phyloP scores from a whole-genome alignment of 2,329 filamentous ascomycete species.

The Hymenoscyphus albidus region DNA sequence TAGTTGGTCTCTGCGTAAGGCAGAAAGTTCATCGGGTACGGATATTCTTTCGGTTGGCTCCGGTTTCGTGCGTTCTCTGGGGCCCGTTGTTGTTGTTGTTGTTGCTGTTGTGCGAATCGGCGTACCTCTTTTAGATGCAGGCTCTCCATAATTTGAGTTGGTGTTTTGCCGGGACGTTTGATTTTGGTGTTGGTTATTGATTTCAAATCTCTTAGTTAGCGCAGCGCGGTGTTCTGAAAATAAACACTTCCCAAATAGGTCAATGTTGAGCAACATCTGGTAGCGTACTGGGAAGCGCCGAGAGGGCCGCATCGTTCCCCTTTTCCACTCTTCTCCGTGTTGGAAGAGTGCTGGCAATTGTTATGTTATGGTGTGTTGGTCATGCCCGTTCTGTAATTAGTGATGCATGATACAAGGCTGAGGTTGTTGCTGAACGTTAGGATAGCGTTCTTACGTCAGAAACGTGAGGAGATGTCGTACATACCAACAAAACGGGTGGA shows the following conservation, averaged over 20 bases:
- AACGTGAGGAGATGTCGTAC: conserved; percentile 1
- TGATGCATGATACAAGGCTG: background rate
- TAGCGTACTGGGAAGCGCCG: background rate
- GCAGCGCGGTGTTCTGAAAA: background rate
- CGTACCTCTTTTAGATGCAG: background rate
- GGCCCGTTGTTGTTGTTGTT: background rate
- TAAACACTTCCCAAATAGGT: background rate
- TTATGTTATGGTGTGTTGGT: background rate
- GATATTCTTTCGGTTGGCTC: background rate
- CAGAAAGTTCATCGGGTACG: background rate
- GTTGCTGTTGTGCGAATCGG: background rate
- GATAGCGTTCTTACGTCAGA: conserved; percentile 6
- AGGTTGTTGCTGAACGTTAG: background rate
- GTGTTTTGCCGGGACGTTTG: background rate
- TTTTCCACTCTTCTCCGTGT: background rate
- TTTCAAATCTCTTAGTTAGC: background rate
- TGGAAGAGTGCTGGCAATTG: background rate
- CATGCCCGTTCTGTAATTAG: background rate
- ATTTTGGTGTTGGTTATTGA: background rate
- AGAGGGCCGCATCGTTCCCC: background rate
- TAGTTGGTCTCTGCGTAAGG: background rate
- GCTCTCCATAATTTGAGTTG: background rate
- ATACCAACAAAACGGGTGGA: background rate
- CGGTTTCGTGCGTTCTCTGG: background rate
- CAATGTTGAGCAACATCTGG: background rate